Percentiles rank a stretch among this genome's conserved stretches.
These are phyloP conservation scores for Mycosphaerella sp. DNA, from an alignment of 2,329 filamentous ascomycete genomes.

Conservation along the genomic window DNA sequence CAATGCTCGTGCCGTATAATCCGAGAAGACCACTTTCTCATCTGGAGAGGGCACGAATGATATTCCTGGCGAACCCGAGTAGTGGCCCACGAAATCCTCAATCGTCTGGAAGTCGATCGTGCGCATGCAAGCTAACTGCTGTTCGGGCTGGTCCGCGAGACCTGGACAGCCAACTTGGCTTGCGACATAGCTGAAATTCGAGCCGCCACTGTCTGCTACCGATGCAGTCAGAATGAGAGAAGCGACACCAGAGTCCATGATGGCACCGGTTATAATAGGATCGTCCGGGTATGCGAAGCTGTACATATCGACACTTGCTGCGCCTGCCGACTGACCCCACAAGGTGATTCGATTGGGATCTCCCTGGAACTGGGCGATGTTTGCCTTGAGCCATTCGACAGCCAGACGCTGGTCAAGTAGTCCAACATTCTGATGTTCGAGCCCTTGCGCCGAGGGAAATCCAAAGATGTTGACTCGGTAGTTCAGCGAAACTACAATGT, in stretches of 20 bases:
- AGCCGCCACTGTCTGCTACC: slow-evolving; percentile 12
- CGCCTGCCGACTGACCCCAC: slow-evolving; percentile 30
- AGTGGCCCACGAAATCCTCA: slow-evolving; percentile 17
- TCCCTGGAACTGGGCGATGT: slow-evolving; percentile 49
- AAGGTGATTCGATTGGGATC: slow-evolving; percentile 28
- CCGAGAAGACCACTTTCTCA: slow-evolving; percentile 25
- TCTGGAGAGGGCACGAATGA: slow-evolving; percentile 28
- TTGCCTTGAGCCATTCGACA: slow-evolving; percentile 48
- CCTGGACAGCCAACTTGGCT: slow-evolving; percentile 18
- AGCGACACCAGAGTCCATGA: slow-evolving; percentile 37
- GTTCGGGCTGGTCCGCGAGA: slow-evolving; percentile 32
- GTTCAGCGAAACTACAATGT: slow-evolving; percentile 41
- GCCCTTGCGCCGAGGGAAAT: slow-evolving; percentile 35
- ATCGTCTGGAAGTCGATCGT: slow-evolving; percentile 12
- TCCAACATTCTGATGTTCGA: slow-evolving; percentile 41
- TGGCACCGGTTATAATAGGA: slow-evolving; percentile 36
- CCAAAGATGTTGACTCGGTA: slow-evolving; percentile 42
- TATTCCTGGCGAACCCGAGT: slow-evolving; percentile 24
- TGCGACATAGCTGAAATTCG: slow-evolving; percentile 26
- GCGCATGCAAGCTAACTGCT: slow-evolving; percentile 18
- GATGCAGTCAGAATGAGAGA: slow-evolving; percentile 18
- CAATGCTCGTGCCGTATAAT: slow-evolving; percentile 24
- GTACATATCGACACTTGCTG: slow-evolving; percentile 29
- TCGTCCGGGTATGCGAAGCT: slow-evolving; percentile 33
- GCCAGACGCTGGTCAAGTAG: slow-evolving; percentile 50